Evolutionary conservation across 2,329 filamentous ascomycete genomes (phyloP).

Genomic region (Cladosporium velox): DNA sequence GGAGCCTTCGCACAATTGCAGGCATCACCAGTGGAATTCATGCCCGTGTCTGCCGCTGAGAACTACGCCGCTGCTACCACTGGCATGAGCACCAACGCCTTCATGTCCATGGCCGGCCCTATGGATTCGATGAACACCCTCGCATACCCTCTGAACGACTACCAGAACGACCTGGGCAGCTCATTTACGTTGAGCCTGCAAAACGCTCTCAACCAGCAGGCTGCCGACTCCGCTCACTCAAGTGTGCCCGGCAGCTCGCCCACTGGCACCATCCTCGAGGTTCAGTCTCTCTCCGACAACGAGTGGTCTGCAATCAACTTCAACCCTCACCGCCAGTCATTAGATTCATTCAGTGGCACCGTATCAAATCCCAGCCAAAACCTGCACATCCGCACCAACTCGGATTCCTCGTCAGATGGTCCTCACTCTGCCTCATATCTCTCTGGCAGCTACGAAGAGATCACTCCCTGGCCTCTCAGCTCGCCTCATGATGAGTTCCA

Average conservation of each 20-base stretch:
- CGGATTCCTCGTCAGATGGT: constrained; percentile 73
- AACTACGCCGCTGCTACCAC: constrained; percentile 42
- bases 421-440: constrained; percentile 58
- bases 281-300: constrained; percentile 85
- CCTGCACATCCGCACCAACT: constrained; percentile 81
- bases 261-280: constrained; percentile 79
- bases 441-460: constrained; percentile 80
- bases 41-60: constrained; percentile 43
- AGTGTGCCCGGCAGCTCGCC: constrained; percentile 63
- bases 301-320: constrained; percentile 73
- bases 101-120: constrained; percentile 44
- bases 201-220: constrained; percentile 53
- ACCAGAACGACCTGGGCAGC: constrained; percentile 65
- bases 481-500: constrained; percentile 80
- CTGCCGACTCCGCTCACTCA: constrained; percentile 35
- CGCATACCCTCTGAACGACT: constrained; percentile 60
- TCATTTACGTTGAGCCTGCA: constrained; percentile 50
- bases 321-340: constrained; percentile 55
- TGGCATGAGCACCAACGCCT: constrained; percentile 43
- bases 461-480: constrained; percentile 70
- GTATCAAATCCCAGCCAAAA: constrained; percentile 94
- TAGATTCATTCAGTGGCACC: constrained; percentile 62
- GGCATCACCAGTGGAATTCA: constrained; percentile 50
- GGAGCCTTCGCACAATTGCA: constrained; percentile 46
- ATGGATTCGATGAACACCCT: constrained; percentile 50